Evolutionary conservation across 768 basidiomycete species (phyloP).

Genomic region (Amanita rubescens): DNA sequence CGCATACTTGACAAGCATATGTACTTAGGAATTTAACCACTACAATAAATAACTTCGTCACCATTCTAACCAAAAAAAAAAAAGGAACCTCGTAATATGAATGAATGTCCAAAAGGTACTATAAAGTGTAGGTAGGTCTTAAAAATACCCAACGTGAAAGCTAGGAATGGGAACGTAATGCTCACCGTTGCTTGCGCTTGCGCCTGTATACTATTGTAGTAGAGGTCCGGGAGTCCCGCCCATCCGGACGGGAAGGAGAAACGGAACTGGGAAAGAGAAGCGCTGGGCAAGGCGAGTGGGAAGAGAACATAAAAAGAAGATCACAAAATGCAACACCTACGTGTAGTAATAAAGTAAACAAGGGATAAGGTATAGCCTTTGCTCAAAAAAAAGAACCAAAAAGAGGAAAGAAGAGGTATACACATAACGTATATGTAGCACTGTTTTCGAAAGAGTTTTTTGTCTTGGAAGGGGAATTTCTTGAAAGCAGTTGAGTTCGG

Average conservation of each 20-base stretch:
- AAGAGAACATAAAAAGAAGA: neutral
- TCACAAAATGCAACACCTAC: neutral
- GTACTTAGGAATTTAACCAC: too few species aligned
- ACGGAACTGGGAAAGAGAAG: neutral
- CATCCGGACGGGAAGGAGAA: neutral
- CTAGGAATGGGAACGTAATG: too few species aligned
- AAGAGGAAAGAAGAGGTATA: conserved; percentile 7
- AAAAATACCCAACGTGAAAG: too few species aligned
- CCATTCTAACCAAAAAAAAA: too few species aligned
- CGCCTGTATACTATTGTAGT: too few species aligned
- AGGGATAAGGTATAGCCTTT: neutral
- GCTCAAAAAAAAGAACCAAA: conserved; percentile 5
- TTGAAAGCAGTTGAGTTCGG: neutral
- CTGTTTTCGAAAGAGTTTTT: conserved; percentile 9
- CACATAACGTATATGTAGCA: conserved; percentile 7
- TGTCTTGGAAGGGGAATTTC: neutral
- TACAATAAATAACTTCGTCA: too few species aligned
- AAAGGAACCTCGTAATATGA: too few species aligned
- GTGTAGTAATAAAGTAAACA: neutral
- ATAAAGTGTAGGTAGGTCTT: too few species aligned
- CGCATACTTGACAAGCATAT: too few species aligned
- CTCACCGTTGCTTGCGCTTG: too few species aligned
- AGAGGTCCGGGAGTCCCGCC: neutral
- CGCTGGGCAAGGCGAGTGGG: neutral
- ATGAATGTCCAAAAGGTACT: too few species aligned